Base-by-base conservation (phyloP, 2,329 filamentous ascomycete genomes). In the Hypoxylon sp. region DNA sequence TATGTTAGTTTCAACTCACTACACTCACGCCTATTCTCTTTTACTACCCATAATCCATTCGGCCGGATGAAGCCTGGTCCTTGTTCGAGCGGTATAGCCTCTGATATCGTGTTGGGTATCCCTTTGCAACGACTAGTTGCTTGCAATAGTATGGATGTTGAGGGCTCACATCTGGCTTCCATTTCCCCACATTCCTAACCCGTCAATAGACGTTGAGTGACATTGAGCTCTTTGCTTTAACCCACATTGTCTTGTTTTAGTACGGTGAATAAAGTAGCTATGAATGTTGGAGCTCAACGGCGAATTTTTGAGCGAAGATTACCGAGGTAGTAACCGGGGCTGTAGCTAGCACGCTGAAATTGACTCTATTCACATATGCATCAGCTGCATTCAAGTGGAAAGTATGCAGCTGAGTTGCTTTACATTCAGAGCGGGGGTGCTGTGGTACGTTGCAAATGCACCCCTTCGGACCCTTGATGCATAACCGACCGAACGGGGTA, bases 1-100 rank as follows among this genome's bases (percentile, higher is more conserved):
- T 44, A 44, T 44, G 39, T 44, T 44, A 44, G 39, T 44, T 44
- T 21, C 19, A 44, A 21, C 17, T 11, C 39, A 21, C 39, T 44
- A 44, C 39, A 8, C 39, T 11, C 39, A 44, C 39, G 7, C 39
- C 39, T 11, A 44, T 21, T 17, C 17, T 19, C 39, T 10, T 19
- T 44, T 44, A 11, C 19, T 21, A 6, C 17, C 8, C 19, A 10
- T 7, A 10, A 44, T 44, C 8, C 19, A 44, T 21, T 44, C 39
- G 39, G 39, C 17, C 17, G 39, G 21, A 44, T 44, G 17, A 21
- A 10, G n/a, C 39, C 19, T 44, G 39, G n/a, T n/a, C 39, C 7
- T 21, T 44, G 6, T 44, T 44, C 2, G 8, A 21, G 8, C 8
- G 21, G 11, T 44, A 44, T 11, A 44, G 17, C 7, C 1, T 21